phyloP scores from a whole-genome alignment of 2,329 filamentous ascomycete species.

The Capronia americana region DNA sequence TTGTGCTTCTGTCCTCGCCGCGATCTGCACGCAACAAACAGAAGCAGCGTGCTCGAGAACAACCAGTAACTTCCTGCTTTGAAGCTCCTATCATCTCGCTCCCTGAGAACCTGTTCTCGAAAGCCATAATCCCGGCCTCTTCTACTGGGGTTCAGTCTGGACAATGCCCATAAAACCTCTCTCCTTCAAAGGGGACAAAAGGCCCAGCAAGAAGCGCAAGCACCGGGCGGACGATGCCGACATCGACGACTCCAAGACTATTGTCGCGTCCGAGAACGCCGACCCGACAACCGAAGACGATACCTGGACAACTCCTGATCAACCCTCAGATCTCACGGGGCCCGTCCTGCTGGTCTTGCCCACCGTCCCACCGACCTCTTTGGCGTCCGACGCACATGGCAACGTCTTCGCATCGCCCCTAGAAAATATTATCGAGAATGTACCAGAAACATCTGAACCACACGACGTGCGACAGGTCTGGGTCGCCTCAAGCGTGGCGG shows the following conservation, averaged over 20 bases:
- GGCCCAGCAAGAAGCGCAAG: constrained; percentile 76
- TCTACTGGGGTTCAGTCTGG: neutral
- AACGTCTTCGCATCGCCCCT: constrained; percentile 81
- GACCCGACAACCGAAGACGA: constrained; percentile 68
- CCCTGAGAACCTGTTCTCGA: neutral
- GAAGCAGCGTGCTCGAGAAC: neutral
- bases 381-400: constrained; percentile 85
- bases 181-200: constrained; percentile 96
- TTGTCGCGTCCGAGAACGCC: constrained; percentile 34
- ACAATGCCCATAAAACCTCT: constrained; percentile 72
- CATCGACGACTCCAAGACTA: constrained; percentile 29
- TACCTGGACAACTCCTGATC: constrained; percentile 88
- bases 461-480: constrained; percentile 96
- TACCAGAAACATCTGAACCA: constrained; percentile 85
- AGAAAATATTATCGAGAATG: constrained; percentile 86
- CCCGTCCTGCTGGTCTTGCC: constrained; percentile 84
- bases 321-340: constrained; percentile 74
- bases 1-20: neutral
- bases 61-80: neutral
- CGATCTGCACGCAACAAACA: neutral
- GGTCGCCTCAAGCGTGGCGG: constrained; percentile 82
- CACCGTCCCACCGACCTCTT: constrained; percentile 72
- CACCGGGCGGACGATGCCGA: constrained; percentile 62
- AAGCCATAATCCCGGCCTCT: neutral
- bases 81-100: neutral